phyloP scores from a whole-genome alignment of 2,329 filamentous ascomycete genomes.

The Bimuria novae-zelandiae region DNA sequence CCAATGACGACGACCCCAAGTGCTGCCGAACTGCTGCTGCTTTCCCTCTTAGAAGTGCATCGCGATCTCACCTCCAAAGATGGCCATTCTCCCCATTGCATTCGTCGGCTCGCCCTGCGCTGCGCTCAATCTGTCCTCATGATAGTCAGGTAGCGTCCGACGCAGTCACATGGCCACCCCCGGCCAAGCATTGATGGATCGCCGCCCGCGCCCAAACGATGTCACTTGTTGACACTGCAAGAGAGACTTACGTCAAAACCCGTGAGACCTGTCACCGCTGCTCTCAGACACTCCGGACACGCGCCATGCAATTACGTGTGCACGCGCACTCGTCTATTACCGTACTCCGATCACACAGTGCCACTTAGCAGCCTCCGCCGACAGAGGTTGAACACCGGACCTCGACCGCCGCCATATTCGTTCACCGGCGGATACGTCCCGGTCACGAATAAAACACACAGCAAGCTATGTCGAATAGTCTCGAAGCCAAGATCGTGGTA shows the following conservation, averaged over 20 bases:
- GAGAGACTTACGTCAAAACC: conserved; percentile 17
- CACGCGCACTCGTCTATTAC: conserved; percentile 24
- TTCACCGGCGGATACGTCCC: neutral
- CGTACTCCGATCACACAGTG: conserved; percentile 15
- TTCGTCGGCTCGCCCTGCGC: neutral
- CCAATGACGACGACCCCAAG: conserved; percentile 4
- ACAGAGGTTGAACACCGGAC: neutral
- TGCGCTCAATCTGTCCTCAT: neutral
- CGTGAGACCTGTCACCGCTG: conserved; percentile 18
- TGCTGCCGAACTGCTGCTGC: neutral
- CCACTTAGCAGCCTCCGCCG: conserved; percentile 10
- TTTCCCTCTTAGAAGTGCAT: conserved; percentile 1
- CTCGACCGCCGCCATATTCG: neutral
- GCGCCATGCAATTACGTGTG: conserved; percentile 38
- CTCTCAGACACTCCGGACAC: conserved; percentile 18
- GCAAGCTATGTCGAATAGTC: conserved; percentile 52
- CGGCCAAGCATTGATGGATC: conserved; percentile 30
- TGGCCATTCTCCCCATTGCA: neutral
- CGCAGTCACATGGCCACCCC: conserved; percentile 33
- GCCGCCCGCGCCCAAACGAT: conserved; percentile 35
- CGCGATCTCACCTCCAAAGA: neutral
- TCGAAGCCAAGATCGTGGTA: conserved; percentile 82
- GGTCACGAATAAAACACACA: no score
- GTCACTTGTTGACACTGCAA: conserved; percentile 27
- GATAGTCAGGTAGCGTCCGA: conserved; percentile 3